Base-by-base conservation (phyloP, 2,329 filamentous ascomycete species). In the Microcyclospora tardicrescens region DNA sequence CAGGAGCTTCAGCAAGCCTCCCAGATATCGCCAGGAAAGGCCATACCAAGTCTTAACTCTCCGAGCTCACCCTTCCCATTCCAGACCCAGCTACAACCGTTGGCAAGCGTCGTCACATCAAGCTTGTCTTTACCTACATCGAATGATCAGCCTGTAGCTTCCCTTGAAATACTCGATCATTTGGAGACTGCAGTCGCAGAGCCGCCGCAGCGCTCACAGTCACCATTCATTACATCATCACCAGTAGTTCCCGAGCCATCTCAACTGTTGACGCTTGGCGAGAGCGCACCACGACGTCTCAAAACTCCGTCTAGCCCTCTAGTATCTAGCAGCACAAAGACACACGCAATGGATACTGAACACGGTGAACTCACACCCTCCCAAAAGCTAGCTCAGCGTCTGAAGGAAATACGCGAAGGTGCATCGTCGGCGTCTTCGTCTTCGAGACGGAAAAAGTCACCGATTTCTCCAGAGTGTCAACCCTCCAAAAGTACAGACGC, bases 161-260 rank as follows among this genome's bases (percentile, higher is more conserved):
- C 52, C 2, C n/a, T n/a, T n/a, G n/a, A n/a, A n/a, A n/a, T n/a
- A n/a, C n/a, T n/a, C n/a, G n/a, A n/a, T n/a, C n/a, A n/a, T n/a
- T n/a, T n/a, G n/a, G n/a, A n/a, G n/a, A n/a, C n/a, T n/a, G n/a
- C n/a, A n/a, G n/a, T n/a, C n/a, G n/a, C n/a, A n/a, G n/a, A n/a
- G n/a, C n/a, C n/a, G n/a, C n/a, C n/a, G n/a, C n/a, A n/a, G n/a
- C n/a, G n/a, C n/a, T n/a, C n/a, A n/a, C n/a, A n/a, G n/a, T n/a
- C n/a, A n/a, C n/a, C n/a, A n/a, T n/a, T n/a, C n/a, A n/a, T n/a
- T n/a, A n/a, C n/a, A n/a, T n/a, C n/a, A n/a, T n/a, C n/a, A 55
- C 41, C 50, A 11, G 38, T 56, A 2, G 45, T 47, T 28, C 45
- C 52, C 2, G 13, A 53, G 4, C 52, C 56, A 10, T 41, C 43